Percentiles rank a stretch among this genome's conserved stretches.
Evolutionary conservation across 305 asterid genomes (phyloP).

Genomic region (Fraxinus latifolia): DNA sequence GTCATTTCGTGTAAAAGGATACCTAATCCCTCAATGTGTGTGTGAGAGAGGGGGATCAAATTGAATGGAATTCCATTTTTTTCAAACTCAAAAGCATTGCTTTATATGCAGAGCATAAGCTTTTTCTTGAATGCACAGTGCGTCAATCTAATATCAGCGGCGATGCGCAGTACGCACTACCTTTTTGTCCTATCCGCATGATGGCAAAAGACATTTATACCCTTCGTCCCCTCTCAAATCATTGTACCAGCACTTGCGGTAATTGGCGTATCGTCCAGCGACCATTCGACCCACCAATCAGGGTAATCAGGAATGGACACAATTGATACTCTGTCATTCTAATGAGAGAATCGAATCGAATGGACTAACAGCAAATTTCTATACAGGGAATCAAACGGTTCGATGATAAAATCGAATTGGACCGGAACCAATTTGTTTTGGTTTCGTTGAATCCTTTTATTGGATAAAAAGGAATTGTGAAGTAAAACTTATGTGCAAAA

Average conservation of each 20-base stretch:
- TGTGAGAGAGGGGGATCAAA: constrained; percentile 6
- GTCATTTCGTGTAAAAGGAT: constrained; percentile 4
- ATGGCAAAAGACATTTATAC: constrained; percentile 26
- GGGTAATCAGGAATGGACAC: background rate
- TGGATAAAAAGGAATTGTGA: background rate
- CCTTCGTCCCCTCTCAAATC: constrained; percentile 21
- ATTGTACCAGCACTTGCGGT: background rate
- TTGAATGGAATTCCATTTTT: constrained; percentile 16
- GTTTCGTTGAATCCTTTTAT: background rate
- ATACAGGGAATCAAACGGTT: background rate
- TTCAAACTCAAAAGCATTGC: constrained; percentile 21
- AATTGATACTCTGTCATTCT: background rate
- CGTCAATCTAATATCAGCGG: constrained; percentile 18
- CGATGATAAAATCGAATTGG: background rate
- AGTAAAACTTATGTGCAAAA: background rate
- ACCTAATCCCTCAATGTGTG: background rate
- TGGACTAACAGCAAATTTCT: background rate
- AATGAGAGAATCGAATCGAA: background rate
- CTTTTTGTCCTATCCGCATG: constrained; percentile 31
- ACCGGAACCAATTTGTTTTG: background rate
- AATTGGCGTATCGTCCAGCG: background rate
- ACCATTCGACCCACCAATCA: background rate
- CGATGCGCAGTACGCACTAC: constrained; percentile 31
- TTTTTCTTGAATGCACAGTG: constrained; percentile 32
- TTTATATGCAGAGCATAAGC: constrained; percentile 25